Conservation (phyloP, 129 eudicot genomes). For the Saussurea involucrata region DNA sequence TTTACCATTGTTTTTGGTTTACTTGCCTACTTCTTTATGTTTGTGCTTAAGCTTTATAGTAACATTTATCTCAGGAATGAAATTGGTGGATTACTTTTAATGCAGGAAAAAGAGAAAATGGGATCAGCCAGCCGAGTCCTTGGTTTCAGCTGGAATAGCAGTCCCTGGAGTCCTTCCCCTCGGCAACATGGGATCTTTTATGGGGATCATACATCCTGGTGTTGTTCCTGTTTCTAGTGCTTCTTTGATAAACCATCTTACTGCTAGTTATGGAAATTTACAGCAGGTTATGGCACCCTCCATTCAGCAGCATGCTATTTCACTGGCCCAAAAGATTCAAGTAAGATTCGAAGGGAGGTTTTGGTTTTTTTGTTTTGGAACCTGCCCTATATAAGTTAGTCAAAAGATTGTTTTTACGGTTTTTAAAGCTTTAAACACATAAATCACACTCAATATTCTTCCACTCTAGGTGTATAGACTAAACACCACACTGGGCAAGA, state of each 20-base stretch:
- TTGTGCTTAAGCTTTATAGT: neutral
- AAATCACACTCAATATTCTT: neutral
- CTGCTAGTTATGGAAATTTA: slow-evolving; percentile 29
- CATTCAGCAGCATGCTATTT: slow-evolving; percentile 61
- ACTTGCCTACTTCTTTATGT: neutral
- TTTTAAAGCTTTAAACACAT: neutral
- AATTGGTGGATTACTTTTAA: neutral
- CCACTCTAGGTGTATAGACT: neutral
- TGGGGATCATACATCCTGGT: slow-evolving; percentile 43
- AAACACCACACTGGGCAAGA: neutral
- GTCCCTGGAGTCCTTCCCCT: slow-evolving; percentile 58
- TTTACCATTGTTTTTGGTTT: neutral
- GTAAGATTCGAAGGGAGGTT: slow-evolving; percentile 31
- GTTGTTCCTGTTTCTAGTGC: slow-evolving; percentile 38
- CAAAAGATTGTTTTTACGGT: neutral
- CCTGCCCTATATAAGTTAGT: neutral
- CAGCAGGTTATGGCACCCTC: slow-evolving; percentile 39
- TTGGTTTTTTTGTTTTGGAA: neutral
- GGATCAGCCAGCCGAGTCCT: slow-evolving; percentile 90
- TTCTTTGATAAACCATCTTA: slow-evolving; percentile 35
- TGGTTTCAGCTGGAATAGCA: slow-evolving; percentile 52
- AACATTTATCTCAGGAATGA: neutral
- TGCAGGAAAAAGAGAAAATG: slow-evolving; percentile 82
- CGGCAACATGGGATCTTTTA: slow-evolving; percentile 47
- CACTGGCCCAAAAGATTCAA: slow-evolving; percentile 65